Evolutionary conservation across 2,329 filamentous ascomycete genomes (phyloP), one percentile per base, ranked within the genome.

Genomic region (Cladosporium sp.): DNA sequence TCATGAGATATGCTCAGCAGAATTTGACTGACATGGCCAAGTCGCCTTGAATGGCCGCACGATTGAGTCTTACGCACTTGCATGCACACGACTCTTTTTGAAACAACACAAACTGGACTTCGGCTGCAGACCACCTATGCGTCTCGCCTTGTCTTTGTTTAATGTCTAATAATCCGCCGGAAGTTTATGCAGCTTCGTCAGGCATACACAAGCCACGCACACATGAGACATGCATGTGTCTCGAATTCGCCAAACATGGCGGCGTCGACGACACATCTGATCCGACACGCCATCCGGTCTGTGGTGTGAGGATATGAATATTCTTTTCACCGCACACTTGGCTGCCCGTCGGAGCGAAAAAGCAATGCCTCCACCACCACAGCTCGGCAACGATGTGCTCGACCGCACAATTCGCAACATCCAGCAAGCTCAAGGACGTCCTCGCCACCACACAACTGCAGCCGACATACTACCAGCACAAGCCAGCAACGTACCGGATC

Each of bases 1-100:
- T 77, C 30, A 65, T 76, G 53, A 64, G 68, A 32, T 73, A 70
- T 57, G 72, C 73, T 16, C 64, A 70, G 63, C 70, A 70, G 54
- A 64, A 70, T 58, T 56, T 73, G 5, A 43, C 30, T 21, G 10
- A 57, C 23, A 57, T 57, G n/a, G 7, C 54, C 32, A 57, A 57
- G 54, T 57, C 54, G n/a, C 53, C 63, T 28, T 65, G 63, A 65
- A 54, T 8, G 14, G 5, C 18, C 6, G 18, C 26, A 30, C 4
- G 4, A 11, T 11, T 2, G 10, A 18, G 21, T 43, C 60, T 7
- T 21, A n/a, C 49, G 28, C n/a, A 21, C n/a, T 32, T 8, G n/a
- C 26, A 32, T 48, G 53, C 23, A 23, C 60, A 34, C 30, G 51
- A 46, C 36, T 49, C 5, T 28, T 26, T 36, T 13, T 25, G 23